Base-by-base conservation (phyloP, 805 yeast genomes). In the Pichia cephalocereana region DNA sequence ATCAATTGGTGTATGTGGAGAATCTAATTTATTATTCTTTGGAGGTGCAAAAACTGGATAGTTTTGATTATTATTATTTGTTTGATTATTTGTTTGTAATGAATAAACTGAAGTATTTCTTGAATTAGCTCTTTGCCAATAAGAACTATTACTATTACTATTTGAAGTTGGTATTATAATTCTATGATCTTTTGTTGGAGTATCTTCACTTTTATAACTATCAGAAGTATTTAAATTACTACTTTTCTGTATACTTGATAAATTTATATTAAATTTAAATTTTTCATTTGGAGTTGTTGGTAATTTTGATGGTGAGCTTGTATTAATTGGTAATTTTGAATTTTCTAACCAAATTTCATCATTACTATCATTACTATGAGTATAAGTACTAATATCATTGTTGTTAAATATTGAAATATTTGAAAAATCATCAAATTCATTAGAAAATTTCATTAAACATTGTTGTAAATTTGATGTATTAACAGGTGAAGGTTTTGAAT, bases 381-480 rank as follows among this genome's bases (percentile, higher is more conserved):
- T 6, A 14, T 32, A 7, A 32, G 2, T 6, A 3, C 59, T 62
- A 45, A 61, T 64, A 45, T 60, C 19, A 30, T 47, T 54, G 39
- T 59, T 67, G 17, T 61, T 53, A 46, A 64, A 65, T 4, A 65
- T 64, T 40, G 66, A 61, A 12, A 58, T 49, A 40, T 49, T 54
- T 34, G 54, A 50, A 44, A 57, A 50, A 46, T 69, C 73, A 54
- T 70, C 73, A 54, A 70, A 70, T 42, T 71, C 75, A 50, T 65
- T 66, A 1, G 72, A 58, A 48, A 71, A 70, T 37, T 64, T 60
- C 36, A 67, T 42, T 18, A 71, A 60, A 51, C 73, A 70, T 44
- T 69, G 68, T 55, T 70, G 70, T 37, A 70, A 52, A 50, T 68
- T 74, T 15, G 68, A 52, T 0, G 72, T 68, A 53, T 70, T 70